Evolutionary conservation across 441 rosid genomes (phyloP).

Genomic region (Populus hybrid): DNA sequence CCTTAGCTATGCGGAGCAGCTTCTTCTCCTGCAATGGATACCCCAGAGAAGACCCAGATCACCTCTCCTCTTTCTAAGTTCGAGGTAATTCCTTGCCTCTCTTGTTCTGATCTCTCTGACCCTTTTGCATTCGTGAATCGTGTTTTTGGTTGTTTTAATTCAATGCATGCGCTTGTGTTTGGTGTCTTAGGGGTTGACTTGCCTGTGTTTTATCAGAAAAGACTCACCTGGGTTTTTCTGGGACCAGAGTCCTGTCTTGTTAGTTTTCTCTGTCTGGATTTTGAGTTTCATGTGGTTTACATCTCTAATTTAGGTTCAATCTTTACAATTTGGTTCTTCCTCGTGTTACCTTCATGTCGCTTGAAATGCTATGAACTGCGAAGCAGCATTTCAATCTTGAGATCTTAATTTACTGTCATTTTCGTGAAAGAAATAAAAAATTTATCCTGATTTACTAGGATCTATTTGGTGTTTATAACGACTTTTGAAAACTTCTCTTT

Average conservation of each 20-base stretch:
- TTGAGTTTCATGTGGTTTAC: slow-evolving; percentile 13
- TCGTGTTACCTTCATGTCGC: not conserved
- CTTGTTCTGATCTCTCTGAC: not conserved
- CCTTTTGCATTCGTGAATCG: slow-evolving; percentile 1
- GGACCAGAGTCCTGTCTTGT: not conserved
- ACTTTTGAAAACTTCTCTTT: not conserved
- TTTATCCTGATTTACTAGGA: not conserved
- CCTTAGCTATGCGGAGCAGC: slow-evolving; percentile 27
- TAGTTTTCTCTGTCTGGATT: not conserved
- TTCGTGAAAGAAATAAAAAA: not conserved
- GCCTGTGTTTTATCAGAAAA: slow-evolving; percentile 1
- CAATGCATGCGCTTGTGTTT: slow-evolving; percentile 26
- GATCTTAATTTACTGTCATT: not conserved
- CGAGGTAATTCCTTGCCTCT: slow-evolving; percentile 42
- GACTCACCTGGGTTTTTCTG: not conserved
- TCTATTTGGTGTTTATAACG: not conserved
- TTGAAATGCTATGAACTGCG: not conserved
- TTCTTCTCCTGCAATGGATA: slow-evolving; percentile 50
- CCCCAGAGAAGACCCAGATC: slow-evolving; percentile 58
- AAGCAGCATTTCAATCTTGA: not conserved
- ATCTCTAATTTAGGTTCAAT: slow-evolving; percentile 23
- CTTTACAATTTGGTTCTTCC: slow-evolving; percentile 3
- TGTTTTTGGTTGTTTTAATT: slow-evolving; percentile 10
- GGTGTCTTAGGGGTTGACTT: slow-evolving; percentile 10
- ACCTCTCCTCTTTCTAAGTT: slow-evolving; percentile 57